Evolutionary conservation across 75 land plant genomes (phyloP).

Genomic region (Cryptomeria japonica): DNA sequence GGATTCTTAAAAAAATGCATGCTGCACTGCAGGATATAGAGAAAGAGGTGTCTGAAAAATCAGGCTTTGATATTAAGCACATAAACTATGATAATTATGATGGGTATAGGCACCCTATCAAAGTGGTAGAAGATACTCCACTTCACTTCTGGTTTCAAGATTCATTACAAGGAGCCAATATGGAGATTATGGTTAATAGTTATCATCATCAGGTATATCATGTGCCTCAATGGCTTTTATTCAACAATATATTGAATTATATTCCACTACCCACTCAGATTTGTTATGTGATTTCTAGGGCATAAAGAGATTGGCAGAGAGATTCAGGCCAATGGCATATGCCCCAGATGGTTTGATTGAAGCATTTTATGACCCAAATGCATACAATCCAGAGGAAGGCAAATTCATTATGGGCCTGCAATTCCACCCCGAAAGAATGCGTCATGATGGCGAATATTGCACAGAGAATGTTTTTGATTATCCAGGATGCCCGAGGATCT

Average conservation of each 20-base stretch:
- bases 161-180: constrained; percentile 39
- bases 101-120: constrained; percentile 82
- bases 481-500: constrained; percentile 87
- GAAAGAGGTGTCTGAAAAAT: constrained; percentile 57
- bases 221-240: background rate
- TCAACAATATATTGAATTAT: background rate
- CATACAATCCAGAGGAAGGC: constrained; percentile 85
- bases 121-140: constrained; percentile 68
- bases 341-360: constrained; percentile 86
- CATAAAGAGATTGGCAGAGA: constrained; percentile 80
- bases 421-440: constrained; percentile 97
- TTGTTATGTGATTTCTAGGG: constrained; percentile 50
- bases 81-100: constrained; percentile 89
- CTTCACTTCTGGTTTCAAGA: constrained; percentile 78
- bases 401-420: constrained; percentile 96
- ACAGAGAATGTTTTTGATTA: constrained; percentile 57
- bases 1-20: background rate
- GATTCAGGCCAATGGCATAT: constrained; percentile 91
- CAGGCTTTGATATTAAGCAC: constrained; percentile 36
- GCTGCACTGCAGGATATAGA: constrained; percentile 59
- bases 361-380: constrained; percentile 94
- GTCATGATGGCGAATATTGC: constrained; percentile 35
- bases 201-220: constrained; percentile 83
- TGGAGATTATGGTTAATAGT: constrained; percentile 85
- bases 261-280: constrained; percentile 3